Evolutionary conservation across 345 rosid species (phyloP), one percentile per base, ranked within the genome.

Genomic region (Heritiera littoralis): DNA sequence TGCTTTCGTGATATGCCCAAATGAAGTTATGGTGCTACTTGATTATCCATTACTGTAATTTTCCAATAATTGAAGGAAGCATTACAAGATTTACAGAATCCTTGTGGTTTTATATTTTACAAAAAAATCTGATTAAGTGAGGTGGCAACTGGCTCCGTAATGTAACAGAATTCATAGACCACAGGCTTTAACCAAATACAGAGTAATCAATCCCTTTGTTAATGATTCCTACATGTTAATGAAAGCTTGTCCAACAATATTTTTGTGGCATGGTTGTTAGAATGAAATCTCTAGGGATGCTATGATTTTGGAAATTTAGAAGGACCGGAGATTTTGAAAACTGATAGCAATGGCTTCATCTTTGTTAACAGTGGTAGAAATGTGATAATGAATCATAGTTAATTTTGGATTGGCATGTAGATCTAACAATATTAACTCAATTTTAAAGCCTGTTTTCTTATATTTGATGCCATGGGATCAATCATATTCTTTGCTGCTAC

Each of bases 151-250:
- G 45, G 23, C 28, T 14, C 14, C 5, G 1, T 28, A 30, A 60
- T 30, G 9, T 71, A 28, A 71, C 32, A 35, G 61, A 72, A 52
- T 54, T 72, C 15, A 32, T 51, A 52, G 61, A 52, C 28, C 23
- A 2, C 9, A 8, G 10, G 7, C 63, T 15, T 72, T 52, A 13
- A 51, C 18, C 11, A 23, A 71, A 66, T 38, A 28, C 48, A 17
- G 70, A 17, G 48, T 66, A 66, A 66, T 38, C 48, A 38, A 38
- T 40, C 70, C 48, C 17, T 43, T 67, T 67, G 72, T 67, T 67
- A 43, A 67, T 67, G 30, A 43, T 67, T 43, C 52, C 52, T 35
- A 14, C 69, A 65, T 64, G 4, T 64, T 35, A 64, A 32, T 13
- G 68, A 56, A 56, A 56, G 23, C 28, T 5, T 56, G 60, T 56